phyloP scores from a whole-genome alignment of 2,329 filamentous ascomycete genomes.

The Exophiala calicioides region DNA sequence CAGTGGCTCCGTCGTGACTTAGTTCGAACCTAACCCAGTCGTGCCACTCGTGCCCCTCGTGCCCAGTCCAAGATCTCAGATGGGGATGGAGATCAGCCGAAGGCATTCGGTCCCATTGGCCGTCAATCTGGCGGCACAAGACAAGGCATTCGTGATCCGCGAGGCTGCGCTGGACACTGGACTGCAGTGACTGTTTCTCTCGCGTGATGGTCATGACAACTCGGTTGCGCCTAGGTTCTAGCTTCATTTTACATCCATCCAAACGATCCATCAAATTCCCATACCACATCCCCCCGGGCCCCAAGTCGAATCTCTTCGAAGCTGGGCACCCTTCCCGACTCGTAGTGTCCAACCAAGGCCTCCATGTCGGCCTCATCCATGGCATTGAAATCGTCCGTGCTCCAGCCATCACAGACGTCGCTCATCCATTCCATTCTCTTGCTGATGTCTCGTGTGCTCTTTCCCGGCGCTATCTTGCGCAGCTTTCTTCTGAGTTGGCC shows the following conservation, averaged over 20 bases:
- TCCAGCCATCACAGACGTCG: conserved; percentile 83
- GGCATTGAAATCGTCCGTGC: conserved; percentile 77
- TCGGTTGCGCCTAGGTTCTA: background rate
- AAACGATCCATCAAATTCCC: conserved; percentile 32
- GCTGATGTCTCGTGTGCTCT: conserved; percentile 34
- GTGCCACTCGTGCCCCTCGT: too few species aligned
- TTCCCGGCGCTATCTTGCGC: conserved; percentile 70
- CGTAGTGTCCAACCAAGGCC: conserved; percentile 74
- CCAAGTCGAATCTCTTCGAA: conserved; percentile 39
- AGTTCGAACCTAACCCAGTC: too few species aligned
- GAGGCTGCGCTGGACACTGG: too few species aligned
- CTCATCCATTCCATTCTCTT: conserved; percentile 69
- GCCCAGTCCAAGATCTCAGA: too few species aligned
- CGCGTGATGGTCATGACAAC: background rate
- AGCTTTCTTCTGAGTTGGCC: conserved; percentile 78
- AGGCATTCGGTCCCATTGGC: too few species aligned
- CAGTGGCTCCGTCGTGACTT: too few species aligned
- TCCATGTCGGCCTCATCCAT: conserved; percentile 86
- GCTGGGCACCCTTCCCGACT: conserved; percentile 40
- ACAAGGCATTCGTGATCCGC: too few species aligned
- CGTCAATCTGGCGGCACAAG: too few species aligned
- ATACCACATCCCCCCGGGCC: conserved; percentile 23
- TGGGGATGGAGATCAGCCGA: too few species aligned
- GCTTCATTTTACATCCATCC: conserved; percentile 25
- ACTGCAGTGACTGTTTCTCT: too few species aligned